phyloP scores from a whole-genome alignment of 2,329 filamentous ascomycete species.

The Mollisia scopiformis region DNA sequence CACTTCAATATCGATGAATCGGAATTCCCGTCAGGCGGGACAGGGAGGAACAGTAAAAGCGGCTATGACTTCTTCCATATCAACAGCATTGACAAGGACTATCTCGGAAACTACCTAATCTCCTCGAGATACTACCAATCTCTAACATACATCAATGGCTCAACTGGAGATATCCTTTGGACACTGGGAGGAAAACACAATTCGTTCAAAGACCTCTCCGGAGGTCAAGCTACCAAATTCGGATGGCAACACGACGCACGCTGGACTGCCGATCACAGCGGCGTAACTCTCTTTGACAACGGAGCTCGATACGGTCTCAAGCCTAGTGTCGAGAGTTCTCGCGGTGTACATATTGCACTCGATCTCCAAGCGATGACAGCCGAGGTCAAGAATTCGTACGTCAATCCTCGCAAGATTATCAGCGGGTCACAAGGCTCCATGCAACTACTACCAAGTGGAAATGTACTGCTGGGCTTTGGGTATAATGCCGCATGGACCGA shows the following conservation, averaged over 20 bases:
- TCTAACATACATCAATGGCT: background rate
- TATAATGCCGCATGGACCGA: background rate
- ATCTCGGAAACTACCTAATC: background rate
- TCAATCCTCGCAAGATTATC: too few relatives aligned
- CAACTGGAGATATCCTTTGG: background rate
- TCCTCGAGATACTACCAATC: background rate
- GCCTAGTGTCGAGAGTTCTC: too few relatives aligned
- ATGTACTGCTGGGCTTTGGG: slow-evolving; percentile 2
- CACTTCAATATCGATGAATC: background rate
- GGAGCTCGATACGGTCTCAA: background rate
- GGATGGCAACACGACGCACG: slow-evolving; percentile 2
- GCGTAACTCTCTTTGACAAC: slow-evolving; percentile 8
- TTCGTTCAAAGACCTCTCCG: background rate
- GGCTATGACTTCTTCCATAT: slow-evolving; percentile 1
- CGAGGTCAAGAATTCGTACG: too few relatives aligned
- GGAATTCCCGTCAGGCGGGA: too few relatives aligned
- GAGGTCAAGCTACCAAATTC: background rate
- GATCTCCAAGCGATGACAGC: too few relatives aligned
- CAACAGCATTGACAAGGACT: background rate
- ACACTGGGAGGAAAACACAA: background rate
- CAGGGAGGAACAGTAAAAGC: background rate
- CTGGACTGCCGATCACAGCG: too few relatives aligned
- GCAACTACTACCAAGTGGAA: background rate
- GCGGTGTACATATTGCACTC: too few relatives aligned
- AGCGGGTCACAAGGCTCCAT: background rate